These are phyloP conservation scores for Spathaspora sp. DNA, from an alignment of 1,139 yeast species.

Conservation along the genomic window DNA sequence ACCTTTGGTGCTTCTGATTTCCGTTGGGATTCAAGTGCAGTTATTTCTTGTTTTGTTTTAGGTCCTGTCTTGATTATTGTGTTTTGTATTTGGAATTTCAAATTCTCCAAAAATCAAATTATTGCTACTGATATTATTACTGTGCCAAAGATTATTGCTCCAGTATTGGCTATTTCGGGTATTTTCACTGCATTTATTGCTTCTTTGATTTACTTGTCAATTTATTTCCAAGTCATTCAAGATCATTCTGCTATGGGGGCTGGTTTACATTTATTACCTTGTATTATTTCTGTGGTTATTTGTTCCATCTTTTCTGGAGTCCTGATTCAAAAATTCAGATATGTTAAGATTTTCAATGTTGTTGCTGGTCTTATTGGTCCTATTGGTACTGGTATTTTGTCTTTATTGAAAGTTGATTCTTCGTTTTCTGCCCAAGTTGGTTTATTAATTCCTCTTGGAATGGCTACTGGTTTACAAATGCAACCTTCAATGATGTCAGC, in stretches of 20 bases:
- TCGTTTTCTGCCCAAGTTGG: constrained; percentile 32
- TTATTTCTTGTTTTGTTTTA: constrained; percentile 44
- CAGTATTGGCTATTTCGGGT: constrained; percentile 22
- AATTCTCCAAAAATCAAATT: constrained; percentile 25
- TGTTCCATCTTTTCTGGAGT: constrained; percentile 30
- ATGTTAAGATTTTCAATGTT: constrained; percentile 31
- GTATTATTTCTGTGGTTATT: constrained; percentile 34
- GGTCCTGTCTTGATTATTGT: constrained; percentile 33
- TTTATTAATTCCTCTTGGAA: constrained; percentile 31
- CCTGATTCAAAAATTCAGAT: constrained; percentile 27
- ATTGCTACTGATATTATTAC: constrained; percentile 27
- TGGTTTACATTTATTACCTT: constrained; percentile 39
- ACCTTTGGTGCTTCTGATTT: constrained; percentile 48
- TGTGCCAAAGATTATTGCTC: constrained; percentile 24
- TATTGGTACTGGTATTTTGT: constrained; percentile 35
- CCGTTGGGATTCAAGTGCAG: constrained; percentile 50
- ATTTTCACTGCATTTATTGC: constrained; percentile 27
- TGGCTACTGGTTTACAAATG: constrained; percentile 29
- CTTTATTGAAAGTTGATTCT: constrained; percentile 32
- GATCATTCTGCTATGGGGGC: constrained; percentile 35
- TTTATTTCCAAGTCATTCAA: constrained; percentile 40
- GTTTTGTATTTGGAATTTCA: constrained; percentile 29
- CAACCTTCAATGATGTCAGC: constrained; percentile 30
- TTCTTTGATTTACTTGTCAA: constrained; percentile 25
- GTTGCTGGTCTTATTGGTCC: constrained; percentile 27